Percentiles rank a stretch among this genome's conserved stretches.
Conservation (phyloP, 2,329 filamentous ascomycete species). For the Arthrobotrys musiformis region DNA sequence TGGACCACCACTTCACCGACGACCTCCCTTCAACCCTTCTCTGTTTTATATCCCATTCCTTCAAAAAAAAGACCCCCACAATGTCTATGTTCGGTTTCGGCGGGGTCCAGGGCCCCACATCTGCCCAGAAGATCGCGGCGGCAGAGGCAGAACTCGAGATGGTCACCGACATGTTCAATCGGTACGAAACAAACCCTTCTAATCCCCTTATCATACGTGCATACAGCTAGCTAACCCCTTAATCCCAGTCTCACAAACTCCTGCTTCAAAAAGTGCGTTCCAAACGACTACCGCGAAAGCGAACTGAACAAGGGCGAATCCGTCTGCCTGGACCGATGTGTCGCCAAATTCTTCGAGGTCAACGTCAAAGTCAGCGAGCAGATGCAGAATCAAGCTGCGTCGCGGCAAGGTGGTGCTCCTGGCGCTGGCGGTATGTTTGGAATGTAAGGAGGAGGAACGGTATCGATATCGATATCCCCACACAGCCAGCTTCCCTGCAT, state of each 20-base stretch:
- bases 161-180: conserved; percentile 97
- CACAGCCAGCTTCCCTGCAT: background rate
- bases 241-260: conserved; percentile 78
- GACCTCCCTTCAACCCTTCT: conserved; percentile 22
- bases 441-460: conserved; percentile 26
- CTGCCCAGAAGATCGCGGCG: conserved; percentile 95
- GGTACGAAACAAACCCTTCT: conserved; percentile 68
- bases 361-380: conserved; percentile 89
- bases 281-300: conserved; percentile 88
- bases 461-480: background rate
- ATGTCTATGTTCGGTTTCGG: conserved; percentile 81
- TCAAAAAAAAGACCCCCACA: conserved; percentile 59
- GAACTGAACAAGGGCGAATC: conserved; percentile 99
- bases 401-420: conserved; percentile 39
- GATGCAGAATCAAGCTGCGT: conserved; percentile 55
- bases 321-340: conserved; percentile 97
- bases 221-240: background rate
- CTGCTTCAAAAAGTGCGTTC: conserved; percentile 94
- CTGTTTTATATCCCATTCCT: conserved; percentile 40
- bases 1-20: background rate
- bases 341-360: conserved; percentile 98
- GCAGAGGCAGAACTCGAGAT: conserved; percentile 98
- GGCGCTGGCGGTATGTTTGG: conserved; percentile 45
- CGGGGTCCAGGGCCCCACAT: conserved; percentile 81
- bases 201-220: conserved; percentile 9